Base-by-base conservation (phyloP, 202 grass and related monocot genomes). In the Dendrocalamus latiflorus region DNA sequence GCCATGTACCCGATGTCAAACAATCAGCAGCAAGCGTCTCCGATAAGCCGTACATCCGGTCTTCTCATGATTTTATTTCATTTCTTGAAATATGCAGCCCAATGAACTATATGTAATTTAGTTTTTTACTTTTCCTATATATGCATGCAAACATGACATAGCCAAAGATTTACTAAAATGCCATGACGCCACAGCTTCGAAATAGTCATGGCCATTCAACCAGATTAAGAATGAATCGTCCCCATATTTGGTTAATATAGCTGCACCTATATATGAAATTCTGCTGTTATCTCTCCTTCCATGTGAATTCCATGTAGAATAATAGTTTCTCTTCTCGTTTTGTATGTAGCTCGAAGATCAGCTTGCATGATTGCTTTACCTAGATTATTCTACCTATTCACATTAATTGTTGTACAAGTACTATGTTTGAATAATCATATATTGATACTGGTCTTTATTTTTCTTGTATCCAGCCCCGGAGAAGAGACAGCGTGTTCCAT, bases 401-500 rank as follows among this genome's bases (percentile, higher is more conserved):
- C 25, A 34, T 36, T 22, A 61, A 75, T 3, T 18, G n/a, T n/a
- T n/a, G n/a, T 45, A 65, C 16, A 24, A 78, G 15, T 70, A 57
- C 9, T 65, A 44, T 34, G 20, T 41, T 33, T 4, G 15, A 9
- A 15, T 76, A 68, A 87, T 75, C 0, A 15, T 64, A 72, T 12
- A 9, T 57, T 47, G 12, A n/a, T n/a, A n/a, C n/a, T n/a, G n/a
- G 12, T 36, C 37, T 60, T 21, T 1, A n/a, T 50, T 57, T 78
- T 74, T 14, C 16, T 47, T 60, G 8, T 86, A 62, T 58, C 84
- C n/a, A 93, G 90, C 90, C 6, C 86, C 88, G 2, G 90, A 91
- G 88, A 96, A 93, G 81, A 93, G 81, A 60, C 93, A 96, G 44
- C 93, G 88, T 65, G 93, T 93, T 78, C 93, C 93, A 34, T 96